Evolutionary conservation across 768 basidiomycete species (phyloP).

Genomic region (Mycena leptocephala): DNA sequence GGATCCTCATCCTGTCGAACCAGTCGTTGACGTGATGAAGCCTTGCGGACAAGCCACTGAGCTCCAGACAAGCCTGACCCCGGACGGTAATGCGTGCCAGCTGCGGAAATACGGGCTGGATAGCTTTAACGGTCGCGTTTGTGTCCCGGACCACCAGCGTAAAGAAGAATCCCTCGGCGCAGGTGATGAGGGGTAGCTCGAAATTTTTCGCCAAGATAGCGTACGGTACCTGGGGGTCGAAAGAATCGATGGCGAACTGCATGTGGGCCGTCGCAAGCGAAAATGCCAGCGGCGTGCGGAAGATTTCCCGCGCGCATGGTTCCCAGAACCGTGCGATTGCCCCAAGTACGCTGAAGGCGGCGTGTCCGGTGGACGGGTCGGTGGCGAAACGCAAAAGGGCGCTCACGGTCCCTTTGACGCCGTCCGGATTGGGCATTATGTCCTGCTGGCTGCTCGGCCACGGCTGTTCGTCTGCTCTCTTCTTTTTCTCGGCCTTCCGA

Average conservation of each 20-base stretch:
- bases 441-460: not conserved
- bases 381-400: not conserved
- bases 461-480: not conserved
- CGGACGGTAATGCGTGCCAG: not conserved
- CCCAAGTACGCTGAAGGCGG: not conserved
- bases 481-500: not conserved
- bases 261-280: not conserved
- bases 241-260: not conserved
- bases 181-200: not conserved
- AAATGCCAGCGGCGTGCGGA: not conserved
- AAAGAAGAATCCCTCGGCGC: not conserved
- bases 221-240: not conserved
- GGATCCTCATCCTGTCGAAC: not conserved
- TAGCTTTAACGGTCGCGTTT: not conserved
- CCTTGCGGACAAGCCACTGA: not conserved
- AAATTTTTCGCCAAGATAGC: not conserved
- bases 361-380: not conserved
- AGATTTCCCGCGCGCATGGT: not conserved
- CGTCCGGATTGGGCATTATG: not conserved
- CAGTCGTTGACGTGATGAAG: not conserved
- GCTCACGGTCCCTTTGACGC: not conserved
- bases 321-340: not conserved
- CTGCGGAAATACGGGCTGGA: not conserved
- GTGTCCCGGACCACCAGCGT: not conserved
- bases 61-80: not conserved